Percentiles rank a stretch among this genome's conserved stretches.
phyloP scores from a whole-genome alignment of 805 yeast genomes.

The Suhomyces sp. region DNA sequence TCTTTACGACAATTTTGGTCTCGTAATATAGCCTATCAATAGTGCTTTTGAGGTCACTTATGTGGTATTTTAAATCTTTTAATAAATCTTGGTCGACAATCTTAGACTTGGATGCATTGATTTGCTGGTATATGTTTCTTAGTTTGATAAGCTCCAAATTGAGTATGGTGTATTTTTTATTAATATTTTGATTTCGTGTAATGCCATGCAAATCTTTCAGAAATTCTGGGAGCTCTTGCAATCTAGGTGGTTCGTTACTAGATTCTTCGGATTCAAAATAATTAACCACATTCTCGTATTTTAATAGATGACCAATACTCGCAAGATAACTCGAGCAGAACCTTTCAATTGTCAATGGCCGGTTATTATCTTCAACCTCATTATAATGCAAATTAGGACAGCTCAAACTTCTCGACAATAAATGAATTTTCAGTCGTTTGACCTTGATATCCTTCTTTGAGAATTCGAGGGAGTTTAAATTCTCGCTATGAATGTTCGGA shows the following conservation, averaged over 20 bases:
- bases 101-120: slow-evolving; percentile 22
- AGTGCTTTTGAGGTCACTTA: slow-evolving; percentile 29
- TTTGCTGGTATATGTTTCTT: slow-evolving; percentile 23
- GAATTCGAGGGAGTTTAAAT: slow-evolving; percentile 20
- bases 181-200: slow-evolving; percentile 12
- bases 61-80: slow-evolving; percentile 24
- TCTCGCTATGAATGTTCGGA: slow-evolving; percentile 23
- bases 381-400: slow-evolving; percentile 18
- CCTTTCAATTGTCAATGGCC: slow-evolving; percentile 14
- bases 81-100: slow-evolving; percentile 30
- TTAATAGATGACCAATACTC: slow-evolving; percentile 15
- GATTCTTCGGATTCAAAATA: slow-evolving; percentile 4
- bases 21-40: slow-evolving; percentile 41
- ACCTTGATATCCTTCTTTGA: slow-evolving; percentile 7
- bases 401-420: slow-evolving; percentile 19
- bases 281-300: slow-evolving; percentile 19
- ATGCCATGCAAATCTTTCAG: neutral
- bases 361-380: neutral
- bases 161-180: slow-evolving; percentile 22
- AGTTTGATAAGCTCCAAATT: slow-evolving; percentile 32
- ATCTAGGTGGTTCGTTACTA: neutral
- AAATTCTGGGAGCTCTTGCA: neutral
- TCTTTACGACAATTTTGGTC: slow-evolving; percentile 37
- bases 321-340: slow-evolving; percentile 17
- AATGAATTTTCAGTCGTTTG: neutral